Base-by-base conservation (phyloP, 805 yeast genomes). In the Ascoidea asiatica region DNA sequence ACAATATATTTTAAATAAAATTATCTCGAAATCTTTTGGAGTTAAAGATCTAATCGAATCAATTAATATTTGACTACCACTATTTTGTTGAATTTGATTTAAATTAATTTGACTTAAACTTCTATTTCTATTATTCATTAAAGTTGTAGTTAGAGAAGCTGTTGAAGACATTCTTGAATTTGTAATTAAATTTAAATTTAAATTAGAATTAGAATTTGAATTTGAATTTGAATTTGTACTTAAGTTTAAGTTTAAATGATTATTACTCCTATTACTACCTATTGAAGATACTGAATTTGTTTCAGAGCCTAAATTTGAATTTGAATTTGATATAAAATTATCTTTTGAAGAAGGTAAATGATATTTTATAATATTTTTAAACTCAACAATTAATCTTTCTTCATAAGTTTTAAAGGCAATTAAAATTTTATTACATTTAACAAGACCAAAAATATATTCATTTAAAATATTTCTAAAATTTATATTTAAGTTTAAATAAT, bases 1-100 rank as follows among this genome's bases (percentile, higher is more conserved):
- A 0, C 84, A 62, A 51, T 74, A 85, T 4, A 79, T 79, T 22
- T 64, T 65, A 1, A 69, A 59, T 39, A 86, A 58, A 85, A 88
- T 81, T 1, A 62, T 65, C 53, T 83, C 86, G 56, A 88, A 88
- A 47, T 86, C 95, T 13, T 63, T 60, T 0, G 92, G 81, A 0
- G 87, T 69, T 70, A 87, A 69, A 2, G 74, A 72, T 50, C 79
- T 76, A 42, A 92, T 72, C 42, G 66, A 48, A 3, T 64, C 57
- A 1, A 77, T 74, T 22, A 72, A 55, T 22, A 63, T 62, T 21
- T 49, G 52, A 37, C 44, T 49, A 17, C 45, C 20, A 20, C 33
- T 41, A 38, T 33, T 47, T 33, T 29, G 33, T 23, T 23, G 33
- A 11, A 7, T 23, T 23, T 23, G 33, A 6, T 7, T 23, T 23